Conservation (phyloP, 2,329 filamentous ascomycete genomes). For the Sarocladiaceae sp. region DNA sequence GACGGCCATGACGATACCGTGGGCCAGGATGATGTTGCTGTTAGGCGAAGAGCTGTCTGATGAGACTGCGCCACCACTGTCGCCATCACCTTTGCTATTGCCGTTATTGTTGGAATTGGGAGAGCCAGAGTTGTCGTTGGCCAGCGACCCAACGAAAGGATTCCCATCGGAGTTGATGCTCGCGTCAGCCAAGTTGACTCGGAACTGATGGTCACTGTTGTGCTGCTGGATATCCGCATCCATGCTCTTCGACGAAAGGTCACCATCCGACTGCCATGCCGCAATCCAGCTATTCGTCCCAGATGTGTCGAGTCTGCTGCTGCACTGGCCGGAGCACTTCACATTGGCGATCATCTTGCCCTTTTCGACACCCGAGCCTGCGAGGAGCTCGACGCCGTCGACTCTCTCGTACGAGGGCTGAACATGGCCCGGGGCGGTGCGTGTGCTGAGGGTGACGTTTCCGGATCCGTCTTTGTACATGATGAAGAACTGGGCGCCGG, state of each 20-base stretch:
- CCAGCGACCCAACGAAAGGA: slow-evolving; percentile 38
- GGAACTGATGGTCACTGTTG: slow-evolving; percentile 36
- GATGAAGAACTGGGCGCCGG: slow-evolving; percentile 53
- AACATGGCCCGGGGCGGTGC: slow-evolving; percentile 39
- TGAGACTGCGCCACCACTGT: slow-evolving; percentile 13
- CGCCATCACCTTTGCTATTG: slow-evolving; percentile 11
- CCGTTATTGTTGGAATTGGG: slow-evolving; percentile 10
- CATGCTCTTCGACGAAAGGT: slow-evolving; percentile 36
- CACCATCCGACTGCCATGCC: slow-evolving; percentile 43
- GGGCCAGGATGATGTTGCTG: slow-evolving; percentile 31
- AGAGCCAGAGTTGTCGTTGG: no score
- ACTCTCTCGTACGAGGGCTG: slow-evolving; percentile 40
- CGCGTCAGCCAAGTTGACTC: slow-evolving; percentile 42
- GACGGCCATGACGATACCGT: slow-evolving; percentile 56
- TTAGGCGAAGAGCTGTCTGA: slow-evolving; percentile 14
- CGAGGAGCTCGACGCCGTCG: slow-evolving; percentile 45
- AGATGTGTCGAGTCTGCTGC: slow-evolving; percentile 38
- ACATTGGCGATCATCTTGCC: slow-evolving; percentile 56
- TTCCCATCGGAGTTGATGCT: slow-evolving; percentile 41
- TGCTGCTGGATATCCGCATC: slow-evolving; percentile 38
- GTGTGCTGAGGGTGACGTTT: slow-evolving; percentile 57
- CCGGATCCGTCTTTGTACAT: slow-evolving; percentile 52
- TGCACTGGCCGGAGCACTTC: slow-evolving; percentile 39
- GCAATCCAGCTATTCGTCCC: slow-evolving; percentile 43
- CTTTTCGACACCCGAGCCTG: slow-evolving; percentile 48